Evolutionary conservation across 345 rosid species (phyloP).

Genomic region (Populus simonii): DNA sequence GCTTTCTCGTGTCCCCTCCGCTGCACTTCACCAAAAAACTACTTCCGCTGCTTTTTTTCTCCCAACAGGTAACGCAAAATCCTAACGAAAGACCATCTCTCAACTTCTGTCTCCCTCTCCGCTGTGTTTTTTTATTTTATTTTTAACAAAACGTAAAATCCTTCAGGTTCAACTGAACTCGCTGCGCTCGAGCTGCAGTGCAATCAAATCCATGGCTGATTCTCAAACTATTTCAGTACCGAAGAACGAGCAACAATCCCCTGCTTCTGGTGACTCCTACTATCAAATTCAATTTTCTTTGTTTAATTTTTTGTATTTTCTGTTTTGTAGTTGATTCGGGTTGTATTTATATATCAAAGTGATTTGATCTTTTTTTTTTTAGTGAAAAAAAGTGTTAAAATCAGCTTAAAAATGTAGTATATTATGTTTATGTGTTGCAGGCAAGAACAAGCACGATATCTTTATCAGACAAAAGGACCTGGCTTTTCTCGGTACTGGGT

Average conservation of each 20-base stretch:
- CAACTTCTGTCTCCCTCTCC: background rate
- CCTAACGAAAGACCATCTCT: background rate
- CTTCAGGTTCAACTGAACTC: conserved; percentile 28
- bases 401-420: background rate
- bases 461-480: conserved; percentile 75
- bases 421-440: conserved; percentile 30
- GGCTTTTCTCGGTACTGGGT: conserved; percentile 63
- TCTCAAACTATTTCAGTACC: conserved; percentile 37
- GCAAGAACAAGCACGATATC: conserved; percentile 77
- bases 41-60: background rate
- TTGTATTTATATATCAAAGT: background rate
- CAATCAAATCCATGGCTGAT: conserved; percentile 52
- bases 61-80: conserved; percentile 2
- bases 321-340: background rate
- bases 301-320: background rate
- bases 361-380: too few relatives aligned
- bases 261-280: conserved; percentile 37
- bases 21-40: background rate
- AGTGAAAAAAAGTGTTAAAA: too few relatives aligned
- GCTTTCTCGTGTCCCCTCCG: background rate
- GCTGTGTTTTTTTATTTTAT: background rate
- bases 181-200: conserved; percentile 28
- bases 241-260: conserved; percentile 24
- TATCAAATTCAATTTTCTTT: background rate
- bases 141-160: background rate